Evolutionary conservation across 2,329 filamentous ascomycete genomes (phyloP).

Genomic region (Curvularia sp.): DNA sequence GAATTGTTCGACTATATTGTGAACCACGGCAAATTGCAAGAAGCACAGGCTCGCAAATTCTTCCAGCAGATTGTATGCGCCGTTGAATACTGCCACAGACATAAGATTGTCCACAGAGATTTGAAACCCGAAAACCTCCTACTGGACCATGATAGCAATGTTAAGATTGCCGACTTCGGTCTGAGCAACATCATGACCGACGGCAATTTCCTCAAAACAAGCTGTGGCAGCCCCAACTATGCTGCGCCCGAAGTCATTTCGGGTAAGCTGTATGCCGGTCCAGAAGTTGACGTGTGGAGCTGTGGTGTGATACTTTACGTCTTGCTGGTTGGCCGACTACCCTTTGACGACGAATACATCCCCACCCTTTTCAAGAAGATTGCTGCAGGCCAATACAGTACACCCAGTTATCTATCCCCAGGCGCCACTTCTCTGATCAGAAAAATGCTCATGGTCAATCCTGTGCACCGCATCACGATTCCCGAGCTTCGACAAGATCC

Average conservation of each 20-base stretch:
- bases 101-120: constrained; percentile 98
- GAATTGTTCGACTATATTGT: constrained; percentile 99
- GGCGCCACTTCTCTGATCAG: constrained; percentile 85
- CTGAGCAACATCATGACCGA: constrained; percentile 99
- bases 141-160: constrained; percentile 92
- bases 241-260: constrained; percentile 97
- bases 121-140: constrained; percentile 96
- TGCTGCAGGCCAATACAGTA: constrained; percentile 88
- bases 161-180: constrained; percentile 99
- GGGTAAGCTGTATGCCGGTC: constrained; percentile 95
- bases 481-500: constrained; percentile 91
- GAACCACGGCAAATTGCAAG: constrained; percentile 87
- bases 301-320: constrained; percentile 84
- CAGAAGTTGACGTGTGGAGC: constrained; percentile 98
- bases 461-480: constrained; percentile 91
- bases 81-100: constrained; percentile 97
- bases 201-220: constrained; percentile 98
- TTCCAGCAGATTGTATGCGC: constrained; percentile 99
- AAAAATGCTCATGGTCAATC: constrained; percentile 94
- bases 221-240: constrained; percentile 97
- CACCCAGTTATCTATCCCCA: constrained; percentile 87
- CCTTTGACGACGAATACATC: constrained; percentile 98
- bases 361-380: constrained; percentile 98
- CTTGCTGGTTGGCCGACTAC: constrained; percentile 71
- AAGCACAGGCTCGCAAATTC: constrained; percentile 92